Conservation (phyloP, 176 grass and related monocot genomes). For the Alloteropsis semialata region DNA sequence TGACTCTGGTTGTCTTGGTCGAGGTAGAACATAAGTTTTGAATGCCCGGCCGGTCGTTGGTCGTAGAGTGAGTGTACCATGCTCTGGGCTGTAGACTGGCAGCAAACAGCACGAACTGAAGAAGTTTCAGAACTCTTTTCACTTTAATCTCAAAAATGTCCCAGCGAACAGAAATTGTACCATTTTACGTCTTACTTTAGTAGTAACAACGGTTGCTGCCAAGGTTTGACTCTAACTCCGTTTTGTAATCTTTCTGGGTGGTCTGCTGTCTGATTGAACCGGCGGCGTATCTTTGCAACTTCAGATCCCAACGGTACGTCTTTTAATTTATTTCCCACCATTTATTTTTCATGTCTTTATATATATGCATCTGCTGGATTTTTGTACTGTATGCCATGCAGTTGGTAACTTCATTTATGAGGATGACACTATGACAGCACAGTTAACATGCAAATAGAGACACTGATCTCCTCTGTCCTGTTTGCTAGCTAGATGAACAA, state of each 20-base stretch:
- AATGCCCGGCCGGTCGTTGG: neutral
- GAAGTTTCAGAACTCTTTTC: neutral
- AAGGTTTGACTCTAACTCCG: conserved; percentile 18
- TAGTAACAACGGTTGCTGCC: neutral
- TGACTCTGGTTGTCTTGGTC: neutral
- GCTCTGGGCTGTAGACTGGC: neutral
- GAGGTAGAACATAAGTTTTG: neutral
- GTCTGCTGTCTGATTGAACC: conserved; percentile 10
- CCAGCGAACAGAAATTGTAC: neutral
- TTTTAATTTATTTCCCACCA: neutral
- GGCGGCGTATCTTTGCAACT: neutral
- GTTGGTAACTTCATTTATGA: neutral
- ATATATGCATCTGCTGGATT: neutral
- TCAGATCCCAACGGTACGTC: conserved; percentile 74
- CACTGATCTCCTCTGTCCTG: no score
- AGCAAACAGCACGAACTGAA: neutral
- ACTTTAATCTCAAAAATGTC: neutral
- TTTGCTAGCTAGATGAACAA: no score
- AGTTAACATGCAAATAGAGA: conserved; percentile 1
- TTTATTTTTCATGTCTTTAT: neutral
- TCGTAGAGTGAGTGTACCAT: neutral
- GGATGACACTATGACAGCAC: neutral
- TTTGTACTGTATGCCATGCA: neutral
- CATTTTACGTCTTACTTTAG: no score
- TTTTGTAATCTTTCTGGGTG: conserved; percentile 13